phyloP scores from a whole-genome alignment of 148 eudicot genomes.

The Cornus suecica region DNA sequence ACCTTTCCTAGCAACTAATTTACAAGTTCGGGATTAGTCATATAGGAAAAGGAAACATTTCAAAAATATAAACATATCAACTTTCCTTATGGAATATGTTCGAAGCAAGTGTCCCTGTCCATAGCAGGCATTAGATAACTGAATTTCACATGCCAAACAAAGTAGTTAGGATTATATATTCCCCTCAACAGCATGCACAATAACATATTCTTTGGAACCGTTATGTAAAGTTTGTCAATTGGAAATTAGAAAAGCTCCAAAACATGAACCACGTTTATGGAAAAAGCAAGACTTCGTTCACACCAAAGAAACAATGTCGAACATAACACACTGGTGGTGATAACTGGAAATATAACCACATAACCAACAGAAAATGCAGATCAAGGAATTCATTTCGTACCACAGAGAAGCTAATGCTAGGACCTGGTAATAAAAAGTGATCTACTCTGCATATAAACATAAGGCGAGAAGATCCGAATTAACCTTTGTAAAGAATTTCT shows the following conservation, averaged over 20 bases:
- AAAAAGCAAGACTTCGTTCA: neutral
- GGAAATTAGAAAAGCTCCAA: neutral
- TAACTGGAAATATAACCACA: neutral
- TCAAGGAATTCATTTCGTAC: neutral
- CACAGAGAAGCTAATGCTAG: neutral
- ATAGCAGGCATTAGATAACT: neutral
- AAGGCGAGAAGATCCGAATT: slow-evolving; percentile 46
- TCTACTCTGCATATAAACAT: slow-evolving; percentile 9
- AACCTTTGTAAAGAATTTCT: slow-evolving; percentile 97
- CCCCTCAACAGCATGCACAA: neutral
- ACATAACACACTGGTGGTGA: neutral
- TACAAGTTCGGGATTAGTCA: neutral
- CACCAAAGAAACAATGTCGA: neutral
- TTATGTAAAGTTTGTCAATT: neutral
- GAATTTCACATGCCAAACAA: neutral
- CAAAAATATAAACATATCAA: neutral
- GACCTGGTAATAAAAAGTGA: slow-evolving; percentile 7
- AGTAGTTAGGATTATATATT: neutral
- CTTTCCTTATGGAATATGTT: neutral
- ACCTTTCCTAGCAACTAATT: neutral
- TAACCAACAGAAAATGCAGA: neutral
- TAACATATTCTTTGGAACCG: neutral
- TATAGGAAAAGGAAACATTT: neutral
- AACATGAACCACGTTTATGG: neutral
- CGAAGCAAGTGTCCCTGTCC: neutral